A percentile compares a stretch with the other conserved stretches of the same genome.
phyloP scores from a whole-genome alignment of 148 eudicot species.

The Mesembryanthemum crystallinum region DNA sequence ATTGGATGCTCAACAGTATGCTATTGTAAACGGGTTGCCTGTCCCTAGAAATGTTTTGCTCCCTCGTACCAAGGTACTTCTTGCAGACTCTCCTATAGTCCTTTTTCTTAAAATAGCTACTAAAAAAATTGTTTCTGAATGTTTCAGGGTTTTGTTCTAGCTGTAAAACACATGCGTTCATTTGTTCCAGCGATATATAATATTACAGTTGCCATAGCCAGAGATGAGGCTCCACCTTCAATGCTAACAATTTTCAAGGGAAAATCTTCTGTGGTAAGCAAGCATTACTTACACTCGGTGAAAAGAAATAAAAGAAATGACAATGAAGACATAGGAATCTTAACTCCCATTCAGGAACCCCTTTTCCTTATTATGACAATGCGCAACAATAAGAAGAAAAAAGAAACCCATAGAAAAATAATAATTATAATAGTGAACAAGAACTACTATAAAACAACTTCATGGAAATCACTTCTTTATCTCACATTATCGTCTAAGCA shows the following conservation, averaged over 20 bases:
- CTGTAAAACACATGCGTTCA: constrained; percentile 55
- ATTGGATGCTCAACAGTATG: constrained; percentile 64
- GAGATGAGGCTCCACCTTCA: constrained; percentile 49
- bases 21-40: constrained; percentile 48
- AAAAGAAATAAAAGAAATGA: neutral
- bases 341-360: neutral
- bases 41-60: constrained; percentile 61
- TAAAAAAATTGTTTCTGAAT: constrained; percentile 1
- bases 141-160: constrained; percentile 56
- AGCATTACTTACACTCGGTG: neutral
- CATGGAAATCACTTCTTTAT: neutral
- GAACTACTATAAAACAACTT: neutral
- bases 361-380: neutral
- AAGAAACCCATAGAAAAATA: neutral
- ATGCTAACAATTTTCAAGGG: constrained; percentile 45
- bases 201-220: constrained; percentile 51
- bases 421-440: neutral
- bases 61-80: constrained; percentile 65
- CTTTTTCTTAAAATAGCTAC: neutral
- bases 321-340: neutral
- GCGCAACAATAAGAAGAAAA: neutral
- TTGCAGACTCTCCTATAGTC: neutral
- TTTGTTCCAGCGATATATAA: constrained; percentile 62
- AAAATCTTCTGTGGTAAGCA: constrained; percentile 59
- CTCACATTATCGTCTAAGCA: neutral